Evolutionary conservation across 345 rosid species (phyloP), one percentile per base, ranked within the genome.

Genomic region (Dipteronia sinensis): DNA sequence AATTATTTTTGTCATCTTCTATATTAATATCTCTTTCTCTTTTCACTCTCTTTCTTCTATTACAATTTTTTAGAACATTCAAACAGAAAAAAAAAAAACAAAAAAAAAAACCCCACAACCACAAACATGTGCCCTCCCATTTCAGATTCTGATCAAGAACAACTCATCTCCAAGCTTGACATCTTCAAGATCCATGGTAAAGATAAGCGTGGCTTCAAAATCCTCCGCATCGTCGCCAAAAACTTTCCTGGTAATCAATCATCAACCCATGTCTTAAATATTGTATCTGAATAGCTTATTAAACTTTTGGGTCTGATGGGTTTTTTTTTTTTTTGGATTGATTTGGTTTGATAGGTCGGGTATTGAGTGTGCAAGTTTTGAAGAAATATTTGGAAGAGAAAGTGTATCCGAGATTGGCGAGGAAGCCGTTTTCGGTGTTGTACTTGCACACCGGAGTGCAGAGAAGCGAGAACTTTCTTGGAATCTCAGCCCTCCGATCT

Each of bases 391-490:
- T 93, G 80, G 86, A 84, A 72, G 89, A 86, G 80, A 80, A 81
- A 74, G 80, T 93, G 10, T 91, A 81, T 67, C 86, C 94, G 3
- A 78, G 91, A 67, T 72, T 93, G 53, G 88, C 83, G 2, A 87
- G 76, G 75, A 87, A 83, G 74, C 85, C 90, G 1, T 93, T 93
- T 71, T 83, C 90, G 38, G 86, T 93, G 42, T 65, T 93, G 27
- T 93, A 91, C 74, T 76, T 93, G 0, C 92, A 93, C 79, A 87
- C 97, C 27, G 95, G 87, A 6, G 97, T 90, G 20, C 94, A 89
- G n/a, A 84, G 93, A 71, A 82, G 80, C 47, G 93, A 91, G 67
- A 91, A 93, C 77, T 90, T 91, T 68, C 89, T 91, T 0, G 94
- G 95, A 77, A 88, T 93, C 77, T 88, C 95, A 47, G 70, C 91